Conservation (phyloP, 768 basidiomycete genomes). For the Chalciporus pseudorubinellus region DNA sequence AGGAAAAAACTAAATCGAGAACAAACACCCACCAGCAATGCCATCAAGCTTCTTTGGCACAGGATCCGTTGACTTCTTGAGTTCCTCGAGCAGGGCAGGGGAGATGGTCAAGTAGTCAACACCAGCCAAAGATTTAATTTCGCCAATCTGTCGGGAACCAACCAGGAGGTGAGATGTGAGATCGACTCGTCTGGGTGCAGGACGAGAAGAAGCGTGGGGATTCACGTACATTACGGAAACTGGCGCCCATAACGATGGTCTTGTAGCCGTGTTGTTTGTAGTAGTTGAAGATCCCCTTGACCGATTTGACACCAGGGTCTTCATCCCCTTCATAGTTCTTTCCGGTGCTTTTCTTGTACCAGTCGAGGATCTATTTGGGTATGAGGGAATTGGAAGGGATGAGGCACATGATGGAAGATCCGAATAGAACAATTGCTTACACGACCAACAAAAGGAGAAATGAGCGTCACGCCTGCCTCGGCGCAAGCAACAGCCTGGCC, state of each 20-base stretch:
- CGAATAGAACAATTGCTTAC: constrained; percentile 44
- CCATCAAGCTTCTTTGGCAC: constrained; percentile 87
- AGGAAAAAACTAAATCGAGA: background rate
- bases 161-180: background rate
- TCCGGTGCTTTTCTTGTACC: constrained; percentile 93
- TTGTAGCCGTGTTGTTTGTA: constrained; percentile 99
- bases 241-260: constrained; percentile 99
- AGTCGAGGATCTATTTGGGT: constrained; percentile 83
- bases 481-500: constrained; percentile 98
- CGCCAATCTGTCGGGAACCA: constrained; percentile 56
- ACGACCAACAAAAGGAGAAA: constrained; percentile 98
- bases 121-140: constrained; percentile 93
- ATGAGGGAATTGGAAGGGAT: constrained; percentile 9
- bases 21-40: constrained; percentile 46
- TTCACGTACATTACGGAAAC: constrained; percentile 89
- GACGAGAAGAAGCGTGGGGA: background rate
- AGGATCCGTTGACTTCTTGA: constrained; percentile 71
- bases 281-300: constrained; percentile 97
- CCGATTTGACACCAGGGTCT: constrained; percentile 95
- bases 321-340: constrained; percentile 86
- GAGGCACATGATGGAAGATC: constrained; percentile 12
- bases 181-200: background rate
- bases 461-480: constrained; percentile 96
- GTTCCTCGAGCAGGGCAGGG: constrained; percentile 86
- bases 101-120: constrained; percentile 98